A percentile compares a stretch with the other conserved stretches of the same genome.
Evolutionary conservation across 352 stramenopile species (phyloP).

Genomic region (Halophytophthora polymorphica): DNA sequence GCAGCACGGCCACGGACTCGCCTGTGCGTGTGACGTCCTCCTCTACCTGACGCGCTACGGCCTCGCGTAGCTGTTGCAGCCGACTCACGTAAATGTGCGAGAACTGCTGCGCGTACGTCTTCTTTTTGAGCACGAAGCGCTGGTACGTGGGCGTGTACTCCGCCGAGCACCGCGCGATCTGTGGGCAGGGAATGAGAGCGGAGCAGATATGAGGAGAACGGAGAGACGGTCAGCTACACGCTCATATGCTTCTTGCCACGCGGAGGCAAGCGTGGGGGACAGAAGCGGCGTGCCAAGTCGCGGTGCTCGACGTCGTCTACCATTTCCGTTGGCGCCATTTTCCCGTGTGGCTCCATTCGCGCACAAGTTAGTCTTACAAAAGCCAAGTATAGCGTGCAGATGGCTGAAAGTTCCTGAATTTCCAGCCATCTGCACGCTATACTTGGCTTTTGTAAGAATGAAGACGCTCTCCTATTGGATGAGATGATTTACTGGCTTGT

Average conservation of each 20-base stretch:
- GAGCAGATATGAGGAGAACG: constrained; percentile 6
- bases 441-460: too few species aligned
- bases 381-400: too few species aligned
- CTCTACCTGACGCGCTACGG: constrained; percentile 46
- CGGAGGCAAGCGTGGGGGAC: background rate
- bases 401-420: too few species aligned
- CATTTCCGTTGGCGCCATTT: constrained; percentile 28
- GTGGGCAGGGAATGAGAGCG: background rate
- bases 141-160: constrained; percentile 45
- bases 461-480: too few species aligned
- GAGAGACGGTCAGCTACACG: constrained; percentile 11
- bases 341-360: background rate
- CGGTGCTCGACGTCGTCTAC: constrained; percentile 10
- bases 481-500: too few species aligned
- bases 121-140: constrained; percentile 84
- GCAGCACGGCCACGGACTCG: constrained; percentile 31
- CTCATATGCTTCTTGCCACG: background rate
- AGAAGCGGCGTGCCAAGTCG: background rate
- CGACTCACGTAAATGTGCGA: constrained; percentile 90
- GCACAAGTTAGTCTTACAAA: too few species aligned
- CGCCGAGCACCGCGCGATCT: constrained; percentile 35
- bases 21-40: constrained; percentile 18
- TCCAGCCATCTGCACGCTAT: too few species aligned
- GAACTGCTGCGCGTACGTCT: constrained; percentile 87
- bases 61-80: constrained; percentile 62